Percentiles rank a stretch among this genome's conserved stretches.
Evolutionary conservation across 2,329 filamentous ascomycete species (phyloP).

Genomic region (Geoglossum cookeanum): DNA sequence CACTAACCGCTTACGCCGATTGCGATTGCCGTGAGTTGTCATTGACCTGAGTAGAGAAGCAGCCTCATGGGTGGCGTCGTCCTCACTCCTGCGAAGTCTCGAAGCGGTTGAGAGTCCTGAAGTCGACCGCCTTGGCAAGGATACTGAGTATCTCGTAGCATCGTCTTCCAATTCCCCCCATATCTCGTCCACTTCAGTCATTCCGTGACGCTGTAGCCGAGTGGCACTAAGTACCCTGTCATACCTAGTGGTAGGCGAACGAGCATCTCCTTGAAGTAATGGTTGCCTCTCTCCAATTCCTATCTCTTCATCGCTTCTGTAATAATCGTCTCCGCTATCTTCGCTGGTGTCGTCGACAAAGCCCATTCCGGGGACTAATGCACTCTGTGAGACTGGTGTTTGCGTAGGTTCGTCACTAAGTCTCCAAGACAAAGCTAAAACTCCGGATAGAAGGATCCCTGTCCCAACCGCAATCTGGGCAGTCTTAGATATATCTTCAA

Average conservation of each 20-base stretch:
- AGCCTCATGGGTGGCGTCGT: not conserved
- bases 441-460: slow-evolving; percentile 64
- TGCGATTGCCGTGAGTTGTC: not conserved
- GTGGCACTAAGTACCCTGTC: not conserved
- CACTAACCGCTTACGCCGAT: not conserved
- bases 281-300: not conserved
- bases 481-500: not conserved
- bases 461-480: slow-evolving; percentile 62
- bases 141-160: not conserved
- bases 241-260: not conserved
- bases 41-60: not conserved
- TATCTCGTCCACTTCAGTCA: not conserved
- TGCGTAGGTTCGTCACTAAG: slow-evolving; percentile 53
- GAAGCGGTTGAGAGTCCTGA: not conserved
- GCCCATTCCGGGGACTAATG: not conserved
- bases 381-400: not conserved
- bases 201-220: not conserved
- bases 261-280: not conserved
- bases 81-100: not conserved
- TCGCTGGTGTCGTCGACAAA: not conserved
- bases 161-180: not conserved
- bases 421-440: slow-evolving; percentile 84
- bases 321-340: not conserved
- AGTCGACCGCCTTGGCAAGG: not conserved
- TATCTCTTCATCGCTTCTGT: not conserved